These are phyloP conservation scores for Yamadazyma jaroonii DNA, from an alignment of 1,139 yeast genomes.

Conservation along the genomic window DNA sequence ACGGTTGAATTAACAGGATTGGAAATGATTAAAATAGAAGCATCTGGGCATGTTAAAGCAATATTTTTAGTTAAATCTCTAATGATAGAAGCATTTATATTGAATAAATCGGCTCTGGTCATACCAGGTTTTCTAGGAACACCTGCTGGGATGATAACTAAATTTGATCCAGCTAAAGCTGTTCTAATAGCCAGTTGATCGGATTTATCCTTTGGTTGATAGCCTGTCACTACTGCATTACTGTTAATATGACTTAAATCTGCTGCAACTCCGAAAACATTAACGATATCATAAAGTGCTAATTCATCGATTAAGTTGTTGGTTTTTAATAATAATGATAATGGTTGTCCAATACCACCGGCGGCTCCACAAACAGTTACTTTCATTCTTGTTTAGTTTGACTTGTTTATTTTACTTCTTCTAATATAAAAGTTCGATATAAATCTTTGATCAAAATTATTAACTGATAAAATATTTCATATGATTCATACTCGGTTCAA, in stretches of 20 bases:
- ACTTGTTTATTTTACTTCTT: not conserved
- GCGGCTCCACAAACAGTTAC: constrained; percentile 78
- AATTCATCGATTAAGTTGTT: constrained; percentile 54
- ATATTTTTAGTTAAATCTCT: constrained; percentile 56
- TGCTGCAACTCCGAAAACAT: constrained; percentile 70
- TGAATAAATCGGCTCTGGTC: constrained; percentile 76
- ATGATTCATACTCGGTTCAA: constrained; percentile 4
- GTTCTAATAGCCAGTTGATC: constrained; percentile 46
- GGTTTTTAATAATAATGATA: constrained; percentile 61
- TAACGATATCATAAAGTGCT: constrained; percentile 63
- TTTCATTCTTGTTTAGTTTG: constrained; percentile 37
- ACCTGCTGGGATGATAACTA: constrained; percentile 79
- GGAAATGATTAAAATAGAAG: constrained; percentile 64
- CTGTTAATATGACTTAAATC: constrained; percentile 72
- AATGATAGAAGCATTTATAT: constrained; percentile 69
- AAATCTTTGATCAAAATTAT: not conserved
- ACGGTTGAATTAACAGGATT: constrained; percentile 78
- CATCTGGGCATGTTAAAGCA: constrained; percentile 59
- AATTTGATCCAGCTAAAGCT: constrained; percentile 54
- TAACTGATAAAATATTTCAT: constrained; percentile 1
- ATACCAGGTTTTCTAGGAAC: constrained; percentile 79
- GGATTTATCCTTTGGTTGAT: constrained; percentile 48
- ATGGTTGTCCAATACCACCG: constrained; percentile 80
- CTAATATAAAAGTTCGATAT: not conserved
- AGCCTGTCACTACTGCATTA: constrained; percentile 53